Conservation (phyloP, 441 rosid genomes). For the Francoa sonchifolia region DNA sequence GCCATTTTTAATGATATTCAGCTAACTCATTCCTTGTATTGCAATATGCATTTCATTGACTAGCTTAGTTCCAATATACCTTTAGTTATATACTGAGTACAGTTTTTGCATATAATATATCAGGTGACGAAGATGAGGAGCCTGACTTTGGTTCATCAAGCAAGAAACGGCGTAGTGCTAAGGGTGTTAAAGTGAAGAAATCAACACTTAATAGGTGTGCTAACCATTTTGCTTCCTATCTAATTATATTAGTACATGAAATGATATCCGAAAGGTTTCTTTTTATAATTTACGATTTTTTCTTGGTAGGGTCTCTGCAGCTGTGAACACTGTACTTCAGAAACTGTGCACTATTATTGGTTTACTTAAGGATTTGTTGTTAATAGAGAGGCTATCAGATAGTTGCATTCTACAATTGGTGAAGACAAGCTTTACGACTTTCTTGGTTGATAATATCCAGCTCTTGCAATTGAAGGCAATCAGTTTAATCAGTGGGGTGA, state of each 20-base stretch:
- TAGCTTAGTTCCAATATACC: not conserved
- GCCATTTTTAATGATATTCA: too few species aligned
- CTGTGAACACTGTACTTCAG: constrained; percentile 68
- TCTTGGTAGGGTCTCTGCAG: constrained; percentile 74
- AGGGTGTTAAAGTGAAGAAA: constrained; percentile 71
- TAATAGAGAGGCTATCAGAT: constrained; percentile 89
- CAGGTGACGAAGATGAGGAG: constrained; percentile 88
- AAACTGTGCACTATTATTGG: constrained; percentile 91
- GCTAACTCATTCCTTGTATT: not conserved
- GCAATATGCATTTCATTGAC: constrained; percentile 3
- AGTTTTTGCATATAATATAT: constrained; percentile 12
- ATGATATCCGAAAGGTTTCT: constrained; percentile 14
- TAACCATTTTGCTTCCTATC: constrained; percentile 21
- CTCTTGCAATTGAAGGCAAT: constrained; percentile 95
- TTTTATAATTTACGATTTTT: constrained; percentile 21
- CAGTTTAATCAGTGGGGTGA: constrained; percentile 76
- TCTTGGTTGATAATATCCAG: constrained; percentile 93
- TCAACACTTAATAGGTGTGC: constrained; percentile 63
- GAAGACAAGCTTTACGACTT: constrained; percentile 76
- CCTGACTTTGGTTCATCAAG: constrained; percentile 59
- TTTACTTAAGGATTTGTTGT: constrained; percentile 76
- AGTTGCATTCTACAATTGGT: constrained; percentile 91
- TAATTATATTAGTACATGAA: too few species aligned
- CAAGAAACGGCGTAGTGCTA: constrained; percentile 62
- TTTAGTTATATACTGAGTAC: constrained; percentile 8